Evolutionary conservation across 2,329 filamentous ascomycete species (phyloP).

Genomic region (Aureobasidium pullulans): DNA sequence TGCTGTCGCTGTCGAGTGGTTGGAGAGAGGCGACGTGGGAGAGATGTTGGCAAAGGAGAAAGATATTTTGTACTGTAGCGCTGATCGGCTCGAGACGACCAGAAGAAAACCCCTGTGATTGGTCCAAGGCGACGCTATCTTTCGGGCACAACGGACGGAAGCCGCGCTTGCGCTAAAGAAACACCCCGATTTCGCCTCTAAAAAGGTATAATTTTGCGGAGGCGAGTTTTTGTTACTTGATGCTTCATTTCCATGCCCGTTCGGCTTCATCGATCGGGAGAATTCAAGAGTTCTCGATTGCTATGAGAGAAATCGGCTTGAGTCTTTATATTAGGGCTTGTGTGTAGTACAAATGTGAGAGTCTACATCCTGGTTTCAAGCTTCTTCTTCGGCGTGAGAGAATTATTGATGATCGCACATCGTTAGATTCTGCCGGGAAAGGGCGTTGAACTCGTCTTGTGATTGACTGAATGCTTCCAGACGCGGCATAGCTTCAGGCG

Average conservation of each 20-base stretch:
- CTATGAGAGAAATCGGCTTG: neutral
- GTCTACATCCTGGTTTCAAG: neutral
- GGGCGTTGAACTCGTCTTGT: constrained; percentile 11
- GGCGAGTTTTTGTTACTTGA: constrained; percentile 8
- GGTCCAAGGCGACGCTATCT: neutral
- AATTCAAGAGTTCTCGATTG: neutral
- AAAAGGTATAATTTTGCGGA: neutral
- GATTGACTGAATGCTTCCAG: constrained; percentile 7
- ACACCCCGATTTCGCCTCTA: neutral
- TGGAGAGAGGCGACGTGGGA: neutral
- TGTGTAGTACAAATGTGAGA: neutral
- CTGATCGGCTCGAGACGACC: neutral
- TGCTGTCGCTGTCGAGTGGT: neutral
- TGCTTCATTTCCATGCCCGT: constrained; percentile 9
- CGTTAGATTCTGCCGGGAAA: neutral
- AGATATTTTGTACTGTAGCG: constrained; percentile 8
- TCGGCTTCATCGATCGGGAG: neutral
- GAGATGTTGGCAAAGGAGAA: constrained; percentile 6
- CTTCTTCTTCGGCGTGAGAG: neutral
- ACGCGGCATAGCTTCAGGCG: constrained; percentile 1
- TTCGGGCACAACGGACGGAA: neutral
- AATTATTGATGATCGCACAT: neutral
- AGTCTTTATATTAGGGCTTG: neutral
- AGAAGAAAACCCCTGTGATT: neutral
- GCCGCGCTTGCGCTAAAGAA: neutral